A percentile compares a stretch with the other conserved stretches of the same genome.
Evolutionary conservation across 148 eudicot species (phyloP).

Genomic region (Fagopyrum tataricum): DNA sequence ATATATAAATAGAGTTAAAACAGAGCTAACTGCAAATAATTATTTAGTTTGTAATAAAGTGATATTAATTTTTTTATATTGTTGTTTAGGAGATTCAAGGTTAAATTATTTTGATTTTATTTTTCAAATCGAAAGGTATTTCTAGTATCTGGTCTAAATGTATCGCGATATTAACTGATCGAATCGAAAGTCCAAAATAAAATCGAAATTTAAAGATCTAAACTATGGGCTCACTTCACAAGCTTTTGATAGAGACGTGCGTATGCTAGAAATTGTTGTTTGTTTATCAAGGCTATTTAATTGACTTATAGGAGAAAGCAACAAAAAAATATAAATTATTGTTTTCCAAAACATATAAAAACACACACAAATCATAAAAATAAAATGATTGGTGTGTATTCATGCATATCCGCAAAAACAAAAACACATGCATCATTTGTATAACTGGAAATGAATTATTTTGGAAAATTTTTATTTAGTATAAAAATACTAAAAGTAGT

Average conservation of each 20-base stretch:
- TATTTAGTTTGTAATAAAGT: no score
- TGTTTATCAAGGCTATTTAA: neutral
- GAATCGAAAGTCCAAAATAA: neutral
- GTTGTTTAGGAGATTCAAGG: no score
- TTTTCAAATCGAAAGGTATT: no score
- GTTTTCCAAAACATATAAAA: neutral
- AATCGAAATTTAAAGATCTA: neutral
- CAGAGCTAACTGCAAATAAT: no score
- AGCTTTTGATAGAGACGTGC: conserved; percentile 5
- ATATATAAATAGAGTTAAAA: no score
- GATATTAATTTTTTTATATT: no score
- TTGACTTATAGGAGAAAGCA: conserved; percentile 4
- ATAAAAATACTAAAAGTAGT: no score
- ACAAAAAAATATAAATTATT: neutral
- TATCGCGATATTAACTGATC: no score
- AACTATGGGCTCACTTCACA: neutral
- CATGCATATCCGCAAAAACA: conserved; percentile 2
- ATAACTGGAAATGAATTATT: neutral
- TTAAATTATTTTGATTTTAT: no score
- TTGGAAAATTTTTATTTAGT: no score
- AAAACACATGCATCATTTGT: conserved; percentile 4
- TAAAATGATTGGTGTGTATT: neutral
- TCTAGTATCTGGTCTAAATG: no score
- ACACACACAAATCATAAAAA: neutral
- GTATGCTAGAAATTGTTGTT: conserved; percentile 8